phyloP scores from a whole-genome alignment of 106 monocot genomes.

The Allium cepa region DNA sequence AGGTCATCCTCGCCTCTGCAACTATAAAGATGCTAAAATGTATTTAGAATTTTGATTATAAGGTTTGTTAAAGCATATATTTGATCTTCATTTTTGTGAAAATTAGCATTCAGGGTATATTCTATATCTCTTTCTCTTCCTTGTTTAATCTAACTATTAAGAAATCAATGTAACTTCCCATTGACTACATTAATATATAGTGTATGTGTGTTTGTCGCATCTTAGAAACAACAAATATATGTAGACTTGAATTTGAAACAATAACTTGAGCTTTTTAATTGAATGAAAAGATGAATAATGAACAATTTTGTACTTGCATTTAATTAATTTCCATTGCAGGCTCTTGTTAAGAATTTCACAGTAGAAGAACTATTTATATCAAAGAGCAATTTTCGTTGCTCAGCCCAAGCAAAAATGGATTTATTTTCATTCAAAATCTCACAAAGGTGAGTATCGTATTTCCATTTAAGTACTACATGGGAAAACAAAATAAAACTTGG shows the following conservation, averaged over 20 bases:
- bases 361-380: slow-evolving; percentile 47
- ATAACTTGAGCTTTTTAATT: no score
- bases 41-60: no score
- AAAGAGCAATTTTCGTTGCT: slow-evolving; percentile 69
- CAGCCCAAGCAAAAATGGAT: slow-evolving; percentile 83
- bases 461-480: not conserved
- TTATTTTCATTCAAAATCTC: slow-evolving; percentile 64
- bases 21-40: no score
- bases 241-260: no score
- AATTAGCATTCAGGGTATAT: slow-evolving; percentile 64
- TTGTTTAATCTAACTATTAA: no score
- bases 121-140: not conserved
- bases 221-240: no score
- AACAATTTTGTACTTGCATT: no score
- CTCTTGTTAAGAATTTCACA: slow-evolving; percentile 69
- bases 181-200: not conserved
- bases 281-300: no score
- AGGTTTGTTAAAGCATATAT: no score
- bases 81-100: slow-evolving; percentile 67
- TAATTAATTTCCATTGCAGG: slow-evolving; percentile 20
- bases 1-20: no score
- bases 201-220: not conserved
- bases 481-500: not conserved
- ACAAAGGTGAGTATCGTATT: slow-evolving; percentile 39
- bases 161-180: not conserved